Evolutionary conservation across 192 early-diverging fungal genomes (phyloP).

Genomic region (Lobosporangium transversale): DNA sequence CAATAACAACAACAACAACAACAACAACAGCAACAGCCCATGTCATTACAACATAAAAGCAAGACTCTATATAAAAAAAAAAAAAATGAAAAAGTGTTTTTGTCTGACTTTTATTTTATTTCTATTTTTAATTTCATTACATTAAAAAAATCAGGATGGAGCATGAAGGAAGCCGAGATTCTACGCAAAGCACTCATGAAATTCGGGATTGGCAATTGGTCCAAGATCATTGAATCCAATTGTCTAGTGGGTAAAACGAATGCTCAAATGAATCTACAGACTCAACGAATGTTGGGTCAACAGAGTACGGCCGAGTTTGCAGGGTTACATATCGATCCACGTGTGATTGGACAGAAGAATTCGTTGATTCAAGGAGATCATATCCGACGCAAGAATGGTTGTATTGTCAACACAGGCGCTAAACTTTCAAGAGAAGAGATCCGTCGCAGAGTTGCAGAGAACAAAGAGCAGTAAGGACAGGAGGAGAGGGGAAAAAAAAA

Average conservation of each 20-base stretch:
- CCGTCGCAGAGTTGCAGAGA: slow-evolving; percentile 70
- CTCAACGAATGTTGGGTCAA: slow-evolving; percentile 93
- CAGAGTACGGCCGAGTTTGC: slow-evolving; percentile 97
- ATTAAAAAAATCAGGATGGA: slow-evolving; percentile 88
- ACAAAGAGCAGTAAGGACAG: slow-evolving; percentile 72
- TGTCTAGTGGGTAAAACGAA: slow-evolving; percentile 96
- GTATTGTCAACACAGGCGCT: slow-evolving; percentile 92
- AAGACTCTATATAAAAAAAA: neutral
- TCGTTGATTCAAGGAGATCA: slow-evolving; percentile 81
- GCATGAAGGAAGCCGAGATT: slow-evolving; percentile 82
- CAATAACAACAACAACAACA: neutral
- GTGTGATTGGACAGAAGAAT: slow-evolving; percentile 88
- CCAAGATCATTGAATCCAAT: slow-evolving; percentile 90
- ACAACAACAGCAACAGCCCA: no score
- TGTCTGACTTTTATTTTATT: slow-evolving; percentile 2
- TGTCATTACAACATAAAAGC: no score
- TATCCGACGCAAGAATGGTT: slow-evolving; percentile 92
- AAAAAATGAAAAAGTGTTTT: neutral
- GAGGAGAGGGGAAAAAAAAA: neutral
- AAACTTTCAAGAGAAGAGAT: slow-evolving; percentile 83
- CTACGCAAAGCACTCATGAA: slow-evolving; percentile 86
- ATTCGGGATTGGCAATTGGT: slow-evolving; percentile 96
- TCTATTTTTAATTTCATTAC: no score
- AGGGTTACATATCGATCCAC: slow-evolving; percentile 89
- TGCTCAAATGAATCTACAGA: slow-evolving; percentile 96